These are phyloP conservation scores for Dendrobium officinale DNA, from an alignment of 106 monocot genomes.

Conservation along the genomic window DNA sequence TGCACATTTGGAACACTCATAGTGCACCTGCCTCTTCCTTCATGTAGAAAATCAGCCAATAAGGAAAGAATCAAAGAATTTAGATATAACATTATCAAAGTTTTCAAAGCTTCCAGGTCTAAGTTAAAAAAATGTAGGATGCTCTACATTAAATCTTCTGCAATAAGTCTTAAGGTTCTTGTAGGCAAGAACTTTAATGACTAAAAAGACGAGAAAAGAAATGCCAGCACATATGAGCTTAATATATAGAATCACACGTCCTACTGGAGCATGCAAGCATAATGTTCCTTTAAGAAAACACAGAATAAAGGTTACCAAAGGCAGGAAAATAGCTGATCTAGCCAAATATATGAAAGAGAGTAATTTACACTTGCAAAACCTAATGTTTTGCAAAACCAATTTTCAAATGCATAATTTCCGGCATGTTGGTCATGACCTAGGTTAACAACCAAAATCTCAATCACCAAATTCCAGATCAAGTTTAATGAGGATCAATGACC, in stretches of 20 bases:
- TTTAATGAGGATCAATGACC: neutral
- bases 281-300: neutral
- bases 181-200: neutral
- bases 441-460: neutral
- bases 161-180: neutral
- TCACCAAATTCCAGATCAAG: neutral
- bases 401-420: neutral
- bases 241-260: neutral
- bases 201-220: neutral
- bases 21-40: neutral
- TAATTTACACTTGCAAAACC: neutral
- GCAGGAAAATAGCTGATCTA: neutral
- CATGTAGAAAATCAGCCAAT: neutral
- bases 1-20: no score
- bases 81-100: neutral
- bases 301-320: no score
- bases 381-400: neutral
- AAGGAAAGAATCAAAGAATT: neutral
- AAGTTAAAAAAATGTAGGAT: neutral
- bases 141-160: neutral
- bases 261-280: neutral
- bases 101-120: no score
- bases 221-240: neutral
- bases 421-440: neutral
- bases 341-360: neutral